A percentile compares a stretch with the other conserved stretches of the same genome.
Evolutionary conservation across 306 rosid genomes (phyloP).

Genomic region (Pueraria montana): DNA sequence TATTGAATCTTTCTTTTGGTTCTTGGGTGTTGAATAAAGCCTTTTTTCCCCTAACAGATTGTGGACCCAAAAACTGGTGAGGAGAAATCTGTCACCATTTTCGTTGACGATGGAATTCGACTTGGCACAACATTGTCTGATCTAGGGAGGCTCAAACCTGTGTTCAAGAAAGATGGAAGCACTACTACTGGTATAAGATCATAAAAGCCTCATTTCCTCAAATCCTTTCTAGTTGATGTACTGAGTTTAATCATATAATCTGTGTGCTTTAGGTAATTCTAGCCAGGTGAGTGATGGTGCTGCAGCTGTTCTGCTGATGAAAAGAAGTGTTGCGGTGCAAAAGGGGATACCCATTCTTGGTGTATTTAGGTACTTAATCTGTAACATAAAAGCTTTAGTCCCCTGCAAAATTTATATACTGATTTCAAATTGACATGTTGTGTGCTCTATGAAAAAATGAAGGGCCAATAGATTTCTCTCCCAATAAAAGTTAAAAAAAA

Average conservation of each 20-base stretch:
- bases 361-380: slow-evolving; percentile 74
- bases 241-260: slow-evolving; percentile 40
- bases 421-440: slow-evolving; percentile 17
- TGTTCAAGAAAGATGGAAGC: slow-evolving; percentile 90
- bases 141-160: slow-evolving; percentile 81
- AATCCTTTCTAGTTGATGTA: not conserved
- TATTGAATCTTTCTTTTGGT: slow-evolving; percentile 38
- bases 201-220: slow-evolving; percentile 6
- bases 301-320: slow-evolving; percentile 93
- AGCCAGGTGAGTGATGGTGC: slow-evolving; percentile 99
- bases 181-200: slow-evolving; percentile 87
- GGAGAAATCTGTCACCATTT: slow-evolving; percentile 79
- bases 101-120: slow-evolving; percentile 95
- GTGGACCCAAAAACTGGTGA: slow-evolving; percentile 89
- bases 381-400: slow-evolving; percentile 22
- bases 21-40: slow-evolving; percentile 39
- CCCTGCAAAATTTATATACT: slow-evolving; percentile 13
- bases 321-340: slow-evolving; percentile 80
- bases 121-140: slow-evolving; percentile 69
- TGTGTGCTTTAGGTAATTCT: slow-evolving; percentile 76
- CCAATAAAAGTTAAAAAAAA: not conserved
- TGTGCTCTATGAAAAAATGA: slow-evolving; percentile 2
- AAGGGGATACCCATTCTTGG: slow-evolving; percentile 95
- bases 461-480: not conserved
- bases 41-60: slow-evolving; percentile 56